Evolutionary conservation across 768 basidiomycete genomes (phyloP), one percentile per base, ranked within the genome.

Genomic region (Serendipita sp.): DNA sequence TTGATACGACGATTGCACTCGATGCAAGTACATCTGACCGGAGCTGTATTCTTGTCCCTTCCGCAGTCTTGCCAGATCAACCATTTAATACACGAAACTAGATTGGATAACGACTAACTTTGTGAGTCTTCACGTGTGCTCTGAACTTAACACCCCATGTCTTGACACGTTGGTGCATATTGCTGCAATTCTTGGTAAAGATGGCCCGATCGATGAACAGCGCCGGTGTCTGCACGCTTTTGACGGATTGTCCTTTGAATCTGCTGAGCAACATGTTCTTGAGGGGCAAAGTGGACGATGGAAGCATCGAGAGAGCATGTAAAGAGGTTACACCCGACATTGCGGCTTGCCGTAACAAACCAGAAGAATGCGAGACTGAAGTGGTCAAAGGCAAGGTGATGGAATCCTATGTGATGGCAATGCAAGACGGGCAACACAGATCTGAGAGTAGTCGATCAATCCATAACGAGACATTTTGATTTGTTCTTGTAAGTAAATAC

Each of bases 41-140:
- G 2, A 90, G 76, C 68, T 91, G 89, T 24, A 90, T 71, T 65
- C 76, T 75, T 9, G 84, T 80, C 24, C 90, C 90, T 70, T 92
- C 89, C 7, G 76, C 73, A 0, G 89, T 91, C 87, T 88, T n/a
- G 48, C 20, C 26, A 16, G 9, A 38, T 17, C 26, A 60, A 16
- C 42, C 42, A n/a, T n/a, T n/a, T n/a, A n/a, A n/a, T n/a, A n/a
- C n/a, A n/a, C n/a, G n/a, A n/a, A n/a, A n/a, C n/a, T 38, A 14
- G 34, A 14, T 38, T 38, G 34, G 14, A 7, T 5, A 38, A 62
- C 28, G 30, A 42, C 68, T 28, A 69, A 83, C 86, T 78, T 89
- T 89, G 70, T 89, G 86, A 0, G 86, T 87, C 74, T 93, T 94
- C 61, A 93, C 78, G 71, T 93, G 91, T 3, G 84, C 87, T 53